phyloP scores from a whole-genome alignment of 305 asterid genomes.

The Fraxinus xanthoxyloides region DNA sequence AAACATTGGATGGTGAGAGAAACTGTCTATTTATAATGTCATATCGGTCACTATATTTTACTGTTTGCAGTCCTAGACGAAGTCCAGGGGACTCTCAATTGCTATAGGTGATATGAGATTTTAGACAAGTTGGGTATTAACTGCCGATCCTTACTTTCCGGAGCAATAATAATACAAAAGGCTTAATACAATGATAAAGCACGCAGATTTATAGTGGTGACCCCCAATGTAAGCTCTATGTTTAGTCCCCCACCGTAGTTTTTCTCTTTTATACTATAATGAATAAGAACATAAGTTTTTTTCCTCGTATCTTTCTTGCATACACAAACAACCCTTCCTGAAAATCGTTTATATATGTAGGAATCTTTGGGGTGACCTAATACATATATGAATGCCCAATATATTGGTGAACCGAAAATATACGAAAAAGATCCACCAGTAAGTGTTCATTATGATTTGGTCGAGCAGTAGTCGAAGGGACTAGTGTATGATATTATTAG shows the following conservation, averaged over 20 bases:
- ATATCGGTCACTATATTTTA: neutral
- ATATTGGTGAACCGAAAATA: neutral
- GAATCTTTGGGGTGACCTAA: neutral
- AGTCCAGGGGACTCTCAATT: neutral
- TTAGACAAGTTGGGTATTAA: neutral
- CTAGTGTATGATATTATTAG: neutral
- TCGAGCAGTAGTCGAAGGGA: neutral
- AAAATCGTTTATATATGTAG: neutral
- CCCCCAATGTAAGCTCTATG: neutral
- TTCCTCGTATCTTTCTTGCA: neutral
- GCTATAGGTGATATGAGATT: constrained; percentile 6
- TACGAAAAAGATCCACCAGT: neutral
- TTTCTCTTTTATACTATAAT: neutral
- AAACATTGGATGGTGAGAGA: constrained; percentile 83
- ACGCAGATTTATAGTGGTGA: neutral
- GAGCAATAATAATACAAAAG: neutral
- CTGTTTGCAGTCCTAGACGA: neutral
- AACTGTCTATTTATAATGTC: constrained; percentile 6
- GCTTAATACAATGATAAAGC: neutral
- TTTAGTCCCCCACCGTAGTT: neutral
- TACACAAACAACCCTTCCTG: neutral
- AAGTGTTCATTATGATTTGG: neutral
- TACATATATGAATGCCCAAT: neutral
- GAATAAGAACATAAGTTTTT: neutral
- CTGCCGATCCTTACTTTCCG: neutral